phyloP scores from a whole-genome alignment of 1,139 yeast genomes.

The Kodamaea alishanica region DNA sequence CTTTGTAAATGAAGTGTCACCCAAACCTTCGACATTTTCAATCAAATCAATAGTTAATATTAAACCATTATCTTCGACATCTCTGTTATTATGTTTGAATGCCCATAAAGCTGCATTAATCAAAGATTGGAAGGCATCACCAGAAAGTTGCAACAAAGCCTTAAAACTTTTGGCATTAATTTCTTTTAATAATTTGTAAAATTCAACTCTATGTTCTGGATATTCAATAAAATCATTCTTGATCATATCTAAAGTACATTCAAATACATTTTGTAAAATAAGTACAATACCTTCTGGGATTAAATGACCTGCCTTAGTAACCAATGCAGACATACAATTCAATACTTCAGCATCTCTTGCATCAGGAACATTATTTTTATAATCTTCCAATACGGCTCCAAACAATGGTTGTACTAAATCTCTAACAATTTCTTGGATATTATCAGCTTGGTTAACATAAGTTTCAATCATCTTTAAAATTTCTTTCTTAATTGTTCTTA shows the following conservation, averaged over 20 bases:
- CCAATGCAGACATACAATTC: slow-evolving; percentile 90
- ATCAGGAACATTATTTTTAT: slow-evolving; percentile 84
- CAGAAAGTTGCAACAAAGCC: slow-evolving; percentile 84
- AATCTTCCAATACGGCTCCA: slow-evolving; percentile 85
- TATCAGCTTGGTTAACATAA: slow-evolving; percentile 82
- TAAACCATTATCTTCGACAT: slow-evolving; percentile 89
- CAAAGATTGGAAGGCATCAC: slow-evolving; percentile 86
- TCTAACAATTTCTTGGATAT: slow-evolving; percentile 78
- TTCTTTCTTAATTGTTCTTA: slow-evolving; percentile 95
- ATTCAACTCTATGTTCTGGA: slow-evolving; percentile 97
- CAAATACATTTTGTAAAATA: slow-evolving; percentile 87
- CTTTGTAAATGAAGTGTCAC: slow-evolving; percentile 73
- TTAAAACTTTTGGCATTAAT: slow-evolving; percentile 82
- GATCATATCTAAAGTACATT: slow-evolving; percentile 92
- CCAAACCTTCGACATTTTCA: slow-evolving; percentile 75
- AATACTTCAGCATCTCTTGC: slow-evolving; percentile 98
- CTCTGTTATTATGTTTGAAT: slow-evolving; percentile 92
- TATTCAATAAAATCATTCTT: slow-evolving; percentile 92
- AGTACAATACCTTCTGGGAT: slow-evolving; percentile 89
- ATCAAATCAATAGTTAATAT: slow-evolving; percentile 77
- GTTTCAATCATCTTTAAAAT: slow-evolving; percentile 85
- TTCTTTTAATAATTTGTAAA: slow-evolving; percentile 82
- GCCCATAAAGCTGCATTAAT: slow-evolving; percentile 98
- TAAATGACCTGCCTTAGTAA: slow-evolving; percentile 78
- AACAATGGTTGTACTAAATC: slow-evolving; percentile 82